Percentiles rank a stretch among this genome's conserved stretches.
Conservation (phyloP, 306 rosid species). For the Castanea sativa region DNA sequence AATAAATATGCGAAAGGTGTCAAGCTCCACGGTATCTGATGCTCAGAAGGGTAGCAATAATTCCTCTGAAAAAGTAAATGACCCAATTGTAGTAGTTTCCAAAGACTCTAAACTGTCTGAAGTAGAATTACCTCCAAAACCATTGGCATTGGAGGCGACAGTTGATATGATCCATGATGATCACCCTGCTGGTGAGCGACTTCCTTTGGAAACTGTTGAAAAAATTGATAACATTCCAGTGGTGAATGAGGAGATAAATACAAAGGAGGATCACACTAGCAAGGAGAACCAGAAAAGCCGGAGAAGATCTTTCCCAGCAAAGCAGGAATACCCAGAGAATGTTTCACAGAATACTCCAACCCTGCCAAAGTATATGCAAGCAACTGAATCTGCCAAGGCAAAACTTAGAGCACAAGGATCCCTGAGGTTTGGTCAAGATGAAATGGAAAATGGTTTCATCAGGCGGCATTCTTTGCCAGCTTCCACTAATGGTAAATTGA, state of each 20-base stretch:
- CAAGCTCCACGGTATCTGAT: constrained; percentile 25
- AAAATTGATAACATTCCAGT: constrained; percentile 23
- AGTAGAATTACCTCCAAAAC: constrained; percentile 23
- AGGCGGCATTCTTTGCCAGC: constrained; percentile 58
- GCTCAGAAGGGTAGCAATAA: constrained; percentile 26
- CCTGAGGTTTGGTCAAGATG: constrained; percentile 35
- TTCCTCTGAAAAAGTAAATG: constrained; percentile 36
- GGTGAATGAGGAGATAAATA: constrained; percentile 29
- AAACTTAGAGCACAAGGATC: constrained; percentile 53
- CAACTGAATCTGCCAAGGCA: constrained; percentile 68
- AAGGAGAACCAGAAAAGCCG: constrained; percentile 27
- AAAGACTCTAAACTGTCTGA: constrained; percentile 17
- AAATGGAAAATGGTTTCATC: constrained; percentile 27
- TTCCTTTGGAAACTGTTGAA: constrained; percentile 17
- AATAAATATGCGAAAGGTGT: constrained; percentile 16
- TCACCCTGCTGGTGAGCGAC: not conserved
- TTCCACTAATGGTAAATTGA: constrained; percentile 35
- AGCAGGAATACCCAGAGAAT: constrained; percentile 40
- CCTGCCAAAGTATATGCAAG: constrained; percentile 61
- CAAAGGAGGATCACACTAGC: constrained; percentile 18
- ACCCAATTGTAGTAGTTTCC: constrained; percentile 8
- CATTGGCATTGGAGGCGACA: constrained; percentile 5
- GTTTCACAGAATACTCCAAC: constrained; percentile 37
- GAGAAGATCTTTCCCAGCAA: constrained; percentile 47
- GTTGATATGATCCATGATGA: not conserved